Conservation (phyloP, 306 rosid species). For the Corylus heterophylla region DNA sequence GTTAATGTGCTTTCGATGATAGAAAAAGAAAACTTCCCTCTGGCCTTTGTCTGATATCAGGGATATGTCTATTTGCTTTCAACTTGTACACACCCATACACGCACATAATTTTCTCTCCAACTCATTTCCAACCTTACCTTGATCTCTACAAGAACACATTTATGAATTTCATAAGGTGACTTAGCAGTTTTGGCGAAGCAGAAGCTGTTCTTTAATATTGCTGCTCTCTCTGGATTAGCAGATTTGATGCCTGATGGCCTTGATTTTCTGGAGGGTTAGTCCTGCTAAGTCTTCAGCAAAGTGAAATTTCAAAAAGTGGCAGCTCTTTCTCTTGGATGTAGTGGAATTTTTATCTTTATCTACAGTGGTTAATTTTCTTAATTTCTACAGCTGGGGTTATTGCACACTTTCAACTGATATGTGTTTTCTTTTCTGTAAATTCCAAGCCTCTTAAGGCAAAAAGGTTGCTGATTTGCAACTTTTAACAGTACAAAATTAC, state of each 20-base stretch:
- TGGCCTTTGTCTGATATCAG: background rate
- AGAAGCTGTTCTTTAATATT: background rate
- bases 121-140: background rate
- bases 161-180: background rate
- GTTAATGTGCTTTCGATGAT: background rate
- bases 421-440: background rate
- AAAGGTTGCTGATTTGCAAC: background rate
- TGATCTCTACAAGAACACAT: background rate
- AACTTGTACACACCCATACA: background rate
- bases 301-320: slow-evolving; percentile 11
- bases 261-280: background rate
- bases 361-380: background rate
- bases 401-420: slow-evolving; percentile 2
- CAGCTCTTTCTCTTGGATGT: background rate
- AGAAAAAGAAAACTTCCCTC: background rate
- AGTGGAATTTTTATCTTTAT: slow-evolving; percentile 3
- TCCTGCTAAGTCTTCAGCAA: slow-evolving; percentile 17
- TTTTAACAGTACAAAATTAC: background rate
- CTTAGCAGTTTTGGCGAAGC: background rate
- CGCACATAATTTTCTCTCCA: background rate
- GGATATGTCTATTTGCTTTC: background rate
- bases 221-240: slow-evolving; percentile 2
- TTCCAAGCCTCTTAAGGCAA: slow-evolving; percentile 1
- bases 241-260: slow-evolving; percentile 6
- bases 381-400: slow-evolving; percentile 4